Evolutionary conservation across 495 filamentous ascomycete genomes (phyloP).

Genomic region (Immersiella caudata): DNA sequence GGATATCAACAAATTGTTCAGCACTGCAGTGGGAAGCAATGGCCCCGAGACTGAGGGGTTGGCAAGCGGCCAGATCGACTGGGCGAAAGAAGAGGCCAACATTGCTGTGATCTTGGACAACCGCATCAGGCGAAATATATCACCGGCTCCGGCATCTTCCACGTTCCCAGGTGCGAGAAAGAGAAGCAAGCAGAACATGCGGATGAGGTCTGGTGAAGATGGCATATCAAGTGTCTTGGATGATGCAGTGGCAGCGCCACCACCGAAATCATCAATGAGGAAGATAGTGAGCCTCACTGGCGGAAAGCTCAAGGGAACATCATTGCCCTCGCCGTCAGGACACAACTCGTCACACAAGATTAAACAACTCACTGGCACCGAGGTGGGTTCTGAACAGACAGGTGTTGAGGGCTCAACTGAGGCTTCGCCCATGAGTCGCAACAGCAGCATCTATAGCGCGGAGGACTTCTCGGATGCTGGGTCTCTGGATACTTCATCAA

Average conservation of each 20-base stretch:
- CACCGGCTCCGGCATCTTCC: slow-evolving; percentile 1
- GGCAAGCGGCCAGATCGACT: neutral
- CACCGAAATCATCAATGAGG: slow-evolving; percentile 16
- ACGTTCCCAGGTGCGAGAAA: slow-evolving; percentile 1
- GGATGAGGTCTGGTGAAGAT: neutral
- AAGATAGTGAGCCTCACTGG: slow-evolving; percentile 23
- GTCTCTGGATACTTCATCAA: neutral
- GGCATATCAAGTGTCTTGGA: neutral
- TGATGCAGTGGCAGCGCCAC: slow-evolving; percentile 15
- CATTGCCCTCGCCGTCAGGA: slow-evolving; percentile 22
- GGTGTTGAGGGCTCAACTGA: slow-evolving; percentile 15
- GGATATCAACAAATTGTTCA: slow-evolving; percentile 30
- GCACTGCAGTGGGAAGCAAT: slow-evolving; percentile 19
- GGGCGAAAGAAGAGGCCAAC: slow-evolving; percentile 23
- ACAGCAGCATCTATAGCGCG: slow-evolving; percentile 24
- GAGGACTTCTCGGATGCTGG: slow-evolving; percentile 9
- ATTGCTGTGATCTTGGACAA: slow-evolving; percentile 20
- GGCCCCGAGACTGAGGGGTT: neutral
- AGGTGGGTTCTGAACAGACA: slow-evolving; percentile 9
- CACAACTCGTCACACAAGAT: slow-evolving; percentile 30
- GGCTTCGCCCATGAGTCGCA: slow-evolving; percentile 26
- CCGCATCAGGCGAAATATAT: neutral
- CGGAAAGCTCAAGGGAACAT: neutral
- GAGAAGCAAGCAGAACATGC: neutral
- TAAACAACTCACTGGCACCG: slow-evolving; percentile 28